These are phyloP conservation scores for Leavenworthia alabamica DNA, from an alignment of 345 rosid species.

Conservation along the genomic window DNA sequence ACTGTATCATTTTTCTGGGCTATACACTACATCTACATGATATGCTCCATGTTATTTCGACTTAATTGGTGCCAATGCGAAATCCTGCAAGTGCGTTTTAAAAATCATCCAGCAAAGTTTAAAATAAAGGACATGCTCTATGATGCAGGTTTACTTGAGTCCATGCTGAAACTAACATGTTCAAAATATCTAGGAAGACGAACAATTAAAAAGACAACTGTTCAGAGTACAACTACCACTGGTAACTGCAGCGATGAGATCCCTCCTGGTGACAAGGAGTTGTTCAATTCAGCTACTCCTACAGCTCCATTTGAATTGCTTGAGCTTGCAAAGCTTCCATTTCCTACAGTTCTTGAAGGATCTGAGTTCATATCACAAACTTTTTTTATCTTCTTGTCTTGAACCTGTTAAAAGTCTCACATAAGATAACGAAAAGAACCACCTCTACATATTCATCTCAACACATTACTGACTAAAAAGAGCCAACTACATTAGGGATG, in stretches of 20 bases:
- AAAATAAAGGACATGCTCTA: neutral
- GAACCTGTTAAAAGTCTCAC: slow-evolving; percentile 52
- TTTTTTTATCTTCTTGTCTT: slow-evolving; percentile 93
- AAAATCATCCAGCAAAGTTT: neutral
- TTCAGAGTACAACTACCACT: slow-evolving; percentile 59
- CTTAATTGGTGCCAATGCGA: neutral
- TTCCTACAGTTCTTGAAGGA: slow-evolving; percentile 55
- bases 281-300: slow-evolving; percentile 42
- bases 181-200: neutral
- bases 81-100: neutral
- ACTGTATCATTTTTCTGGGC: neutral
- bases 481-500: neutral
- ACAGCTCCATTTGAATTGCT: slow-evolving; percentile 49
- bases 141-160: slow-evolving; percentile 2
- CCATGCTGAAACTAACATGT: neutral
- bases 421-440: neutral
- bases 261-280: slow-evolving; percentile 51
- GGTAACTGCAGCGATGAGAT: slow-evolving; percentile 80
- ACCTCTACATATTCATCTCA: slow-evolving; percentile 2
- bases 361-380: slow-evolving; percentile 70
- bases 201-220: neutral
- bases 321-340: slow-evolving; percentile 66
- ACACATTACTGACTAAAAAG: neutral
- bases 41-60: neutral
- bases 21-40: slow-evolving; percentile 4